Evolutionary conservation across 352 stramenopile genomes (phyloP).

Genomic region (Phytophthora sp.): DNA sequence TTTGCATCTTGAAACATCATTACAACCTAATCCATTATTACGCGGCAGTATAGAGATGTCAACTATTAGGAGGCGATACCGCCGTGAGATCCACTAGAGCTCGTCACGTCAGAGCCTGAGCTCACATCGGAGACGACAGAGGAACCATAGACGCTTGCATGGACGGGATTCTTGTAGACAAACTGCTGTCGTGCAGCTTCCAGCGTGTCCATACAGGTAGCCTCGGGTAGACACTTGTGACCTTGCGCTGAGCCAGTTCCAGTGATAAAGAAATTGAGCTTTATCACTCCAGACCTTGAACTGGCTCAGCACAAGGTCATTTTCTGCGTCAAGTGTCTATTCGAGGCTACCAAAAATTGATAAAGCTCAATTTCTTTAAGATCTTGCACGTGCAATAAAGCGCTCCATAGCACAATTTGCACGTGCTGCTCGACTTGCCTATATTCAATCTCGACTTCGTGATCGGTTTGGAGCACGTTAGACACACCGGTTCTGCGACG

Average conservation of each 20-base stretch:
- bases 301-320: slow-evolving; percentile 31
- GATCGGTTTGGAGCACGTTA: slow-evolving; percentile 26
- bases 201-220: slow-evolving; percentile 23
- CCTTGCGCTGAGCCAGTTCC: slow-evolving; percentile 26
- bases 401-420: slow-evolving; percentile 28
- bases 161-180: slow-evolving; percentile 24
- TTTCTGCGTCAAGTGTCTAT: slow-evolving; percentile 34
- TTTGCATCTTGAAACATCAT: too few relatives aligned
- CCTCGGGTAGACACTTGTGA: slow-evolving; percentile 34
- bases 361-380: slow-evolving; percentile 33
- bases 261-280: slow-evolving; percentile 31
- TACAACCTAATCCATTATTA: too few relatives aligned
- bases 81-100: slow-evolving; percentile 6
- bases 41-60: too few relatives aligned
- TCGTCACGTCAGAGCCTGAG: slow-evolving; percentile 15
- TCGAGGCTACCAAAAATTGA: slow-evolving; percentile 27
- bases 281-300: slow-evolving; percentile 28
- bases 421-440: slow-evolving; percentile 23
- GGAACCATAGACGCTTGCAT: slow-evolving; percentile 22
- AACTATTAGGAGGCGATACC: background rate
- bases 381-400: slow-evolving; percentile 33
- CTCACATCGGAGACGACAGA: slow-evolving; percentile 18
- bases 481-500: slow-evolving; percentile 2
- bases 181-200: slow-evolving; percentile 31
- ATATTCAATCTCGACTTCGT: slow-evolving; percentile 15